Percentiles rank a stretch among this genome's conserved stretches.
Conservation (phyloP, 192 early-diverging fungal species). For the Tieghemiomyces parasiticus region DNA sequence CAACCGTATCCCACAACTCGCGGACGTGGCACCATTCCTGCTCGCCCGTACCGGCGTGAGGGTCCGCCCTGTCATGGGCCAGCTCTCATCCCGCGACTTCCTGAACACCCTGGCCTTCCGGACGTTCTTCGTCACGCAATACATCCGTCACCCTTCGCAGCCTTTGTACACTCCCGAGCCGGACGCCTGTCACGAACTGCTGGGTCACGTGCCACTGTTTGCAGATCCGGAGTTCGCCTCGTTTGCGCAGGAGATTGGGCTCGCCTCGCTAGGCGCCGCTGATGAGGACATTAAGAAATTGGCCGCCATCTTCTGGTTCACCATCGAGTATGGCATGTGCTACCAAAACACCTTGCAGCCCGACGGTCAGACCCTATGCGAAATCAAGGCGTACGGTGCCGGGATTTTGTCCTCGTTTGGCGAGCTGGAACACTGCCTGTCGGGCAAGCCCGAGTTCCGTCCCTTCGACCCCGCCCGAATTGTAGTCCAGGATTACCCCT, state of each 20-base stretch:
- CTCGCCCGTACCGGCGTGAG: slow-evolving; percentile 90
- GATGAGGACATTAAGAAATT: slow-evolving; percentile 87
- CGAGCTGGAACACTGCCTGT: slow-evolving; percentile 80
- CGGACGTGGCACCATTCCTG: slow-evolving; percentile 75
- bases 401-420: slow-evolving; percentile 89
- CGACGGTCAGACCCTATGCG: slow-evolving; percentile 24
- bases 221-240: slow-evolving; percentile 83
- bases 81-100: slow-evolving; percentile 85
- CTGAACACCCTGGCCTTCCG: slow-evolving; percentile 93
- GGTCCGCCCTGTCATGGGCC: slow-evolving; percentile 87
- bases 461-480: slow-evolving; percentile 73
- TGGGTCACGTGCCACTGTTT: slow-evolving; percentile 78
- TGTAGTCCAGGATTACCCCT: slow-evolving; percentile 58
- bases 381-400: slow-evolving; percentile 78
- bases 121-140: slow-evolving; percentile 94
- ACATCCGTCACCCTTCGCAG: slow-evolving; percentile 84
- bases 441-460: slow-evolving; percentile 59
- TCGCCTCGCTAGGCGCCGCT: slow-evolving; percentile 79
- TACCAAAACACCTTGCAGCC: slow-evolving; percentile 23
- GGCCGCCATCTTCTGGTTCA: slow-evolving; percentile 85
- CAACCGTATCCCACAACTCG: slow-evolving; percentile 81
- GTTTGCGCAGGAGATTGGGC: slow-evolving; percentile 89
- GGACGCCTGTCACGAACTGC: slow-evolving; percentile 93
- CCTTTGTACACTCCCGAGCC: slow-evolving; percentile 91
- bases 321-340: slow-evolving; percentile 88